These are phyloP conservation scores for Pythium scleroteichum DNA, from an alignment of 352 stramenopile genomes.

Conservation along the genomic window DNA sequence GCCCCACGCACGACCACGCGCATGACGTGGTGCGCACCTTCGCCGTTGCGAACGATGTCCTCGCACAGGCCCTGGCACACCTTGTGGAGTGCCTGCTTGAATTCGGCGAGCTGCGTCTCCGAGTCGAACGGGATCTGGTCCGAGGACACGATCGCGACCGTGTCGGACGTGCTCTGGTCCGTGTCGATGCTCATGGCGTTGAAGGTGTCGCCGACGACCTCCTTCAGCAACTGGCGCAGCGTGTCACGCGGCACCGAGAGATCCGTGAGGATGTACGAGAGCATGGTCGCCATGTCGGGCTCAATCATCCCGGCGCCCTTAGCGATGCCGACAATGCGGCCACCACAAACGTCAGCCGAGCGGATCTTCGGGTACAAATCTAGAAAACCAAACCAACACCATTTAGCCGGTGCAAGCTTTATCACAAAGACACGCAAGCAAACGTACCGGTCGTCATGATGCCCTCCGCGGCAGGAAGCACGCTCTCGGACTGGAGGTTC, in stretches of 20 bases:
- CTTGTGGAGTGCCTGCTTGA: conserved; percentile 90
- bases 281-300: conserved; percentile 95
- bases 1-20: conserved; percentile 90
- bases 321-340: conserved; percentile 96
- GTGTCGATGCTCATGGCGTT: conserved; percentile 97
- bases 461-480: conserved; percentile 91
- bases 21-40: conserved; percentile 98
- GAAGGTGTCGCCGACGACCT: conserved; percentile 88
- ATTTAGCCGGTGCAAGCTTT: neutral
- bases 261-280: conserved; percentile 89
- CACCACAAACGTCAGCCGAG: conserved; percentile 76
- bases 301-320: conserved; percentile 99
- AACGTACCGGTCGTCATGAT: conserved; percentile 96
- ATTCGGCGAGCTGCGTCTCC: conserved; percentile 74
- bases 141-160: conserved; percentile 94
- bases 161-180: conserved; percentile 98
- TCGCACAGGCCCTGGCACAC: conserved; percentile 94
- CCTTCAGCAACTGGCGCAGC: conserved; percentile 72
- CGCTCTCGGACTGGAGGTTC: conserved; percentile 92
- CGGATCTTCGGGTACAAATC: conserved; percentile 91
- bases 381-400: conserved; percentile 16
- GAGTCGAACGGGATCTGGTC: conserved; percentile 90
- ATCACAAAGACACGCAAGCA: neutral
- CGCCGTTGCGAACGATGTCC: conserved; percentile 98
- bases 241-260: conserved; percentile 80